Conservation (phyloP, 495 filamentous ascomycete genomes). For the Lasiosphaeria hispida region DNA sequence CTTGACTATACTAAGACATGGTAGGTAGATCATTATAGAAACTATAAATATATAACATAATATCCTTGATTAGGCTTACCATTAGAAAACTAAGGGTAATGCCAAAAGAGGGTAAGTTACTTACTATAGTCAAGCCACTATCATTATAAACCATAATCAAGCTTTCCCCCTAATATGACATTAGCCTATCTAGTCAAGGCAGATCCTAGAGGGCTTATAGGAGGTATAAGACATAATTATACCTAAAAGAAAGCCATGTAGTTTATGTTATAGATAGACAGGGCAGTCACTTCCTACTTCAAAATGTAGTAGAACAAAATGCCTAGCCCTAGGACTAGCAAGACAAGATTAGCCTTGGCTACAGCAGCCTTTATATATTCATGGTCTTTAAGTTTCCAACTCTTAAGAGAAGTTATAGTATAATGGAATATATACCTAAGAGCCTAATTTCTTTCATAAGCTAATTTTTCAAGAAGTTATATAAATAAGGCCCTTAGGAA, state of each 20-base stretch:
- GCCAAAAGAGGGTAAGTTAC: neutral
- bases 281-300: neutral
- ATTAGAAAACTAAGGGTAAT: constrained; percentile 1
- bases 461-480: neutral
- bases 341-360: neutral
- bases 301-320: neutral
- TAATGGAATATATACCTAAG: neutral
- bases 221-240: neutral
- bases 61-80: too few relatives aligned
- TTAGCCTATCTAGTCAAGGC: neutral
- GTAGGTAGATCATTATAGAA: too few relatives aligned
- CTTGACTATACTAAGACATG: too few relatives aligned
- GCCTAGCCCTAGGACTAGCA: neutral
- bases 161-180: neutral
- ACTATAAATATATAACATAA: too few relatives aligned
- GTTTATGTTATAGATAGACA: neutral
- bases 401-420: neutral
- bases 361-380: neutral
- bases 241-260: neutral
- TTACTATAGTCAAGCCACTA: neutral
- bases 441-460: neutral
- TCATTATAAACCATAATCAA: neutral
- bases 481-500: neutral
- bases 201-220: neutral
- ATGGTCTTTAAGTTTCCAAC: neutral